Evolutionary conservation across 1,284 basidiomycete species (phyloP).

Genomic region (Cutaneotrichosporon cyanovorans): DNA sequence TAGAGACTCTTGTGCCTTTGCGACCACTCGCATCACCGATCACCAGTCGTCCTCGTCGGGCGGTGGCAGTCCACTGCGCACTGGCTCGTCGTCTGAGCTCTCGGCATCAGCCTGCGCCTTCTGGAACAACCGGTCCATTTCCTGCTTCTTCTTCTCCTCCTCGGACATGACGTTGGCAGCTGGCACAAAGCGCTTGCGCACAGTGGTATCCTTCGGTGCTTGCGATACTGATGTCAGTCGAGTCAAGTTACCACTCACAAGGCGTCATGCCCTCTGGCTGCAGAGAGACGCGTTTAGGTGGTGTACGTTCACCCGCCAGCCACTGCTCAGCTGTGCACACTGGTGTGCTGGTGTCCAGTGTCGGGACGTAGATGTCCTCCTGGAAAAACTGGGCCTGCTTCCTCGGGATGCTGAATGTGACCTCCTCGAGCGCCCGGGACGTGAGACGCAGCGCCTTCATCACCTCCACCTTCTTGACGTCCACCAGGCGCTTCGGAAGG

Average conservation of each 20-base stretch:
- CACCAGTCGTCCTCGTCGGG: conserved; percentile 40
- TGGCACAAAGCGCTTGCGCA: conserved; percentile 36
- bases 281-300: conserved; percentile 23
- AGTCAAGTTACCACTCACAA: conserved; percentile 24
- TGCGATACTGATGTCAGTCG: conserved; percentile 27
- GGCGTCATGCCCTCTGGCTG: conserved; percentile 43
- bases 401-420: conserved; percentile 47
- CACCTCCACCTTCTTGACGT: conserved; percentile 48
- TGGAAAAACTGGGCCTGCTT: conserved; percentile 49
- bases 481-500: conserved; percentile 42
- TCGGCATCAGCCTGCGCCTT: conserved; percentile 36
- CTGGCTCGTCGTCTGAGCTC: conserved; percentile 25
- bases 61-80: conserved; percentile 23
- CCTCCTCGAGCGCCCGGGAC: conserved; percentile 42
- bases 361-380: conserved; percentile 48
- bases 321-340: conserved; percentile 29
- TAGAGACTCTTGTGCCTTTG: too few relatives aligned
- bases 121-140: conserved; percentile 42
- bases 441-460: conserved; percentile 42
- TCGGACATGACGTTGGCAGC: conserved; percentile 37
- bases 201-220: conserved; percentile 28
- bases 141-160: conserved; percentile 34
- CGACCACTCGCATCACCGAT: background rate
- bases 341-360: conserved; percentile 31
- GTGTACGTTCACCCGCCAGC: conserved; percentile 30